These are phyloP conservation scores for Backusella australiensis DNA, from an alignment of 192 early-diverging fungal species.

Conservation along the genomic window DNA sequence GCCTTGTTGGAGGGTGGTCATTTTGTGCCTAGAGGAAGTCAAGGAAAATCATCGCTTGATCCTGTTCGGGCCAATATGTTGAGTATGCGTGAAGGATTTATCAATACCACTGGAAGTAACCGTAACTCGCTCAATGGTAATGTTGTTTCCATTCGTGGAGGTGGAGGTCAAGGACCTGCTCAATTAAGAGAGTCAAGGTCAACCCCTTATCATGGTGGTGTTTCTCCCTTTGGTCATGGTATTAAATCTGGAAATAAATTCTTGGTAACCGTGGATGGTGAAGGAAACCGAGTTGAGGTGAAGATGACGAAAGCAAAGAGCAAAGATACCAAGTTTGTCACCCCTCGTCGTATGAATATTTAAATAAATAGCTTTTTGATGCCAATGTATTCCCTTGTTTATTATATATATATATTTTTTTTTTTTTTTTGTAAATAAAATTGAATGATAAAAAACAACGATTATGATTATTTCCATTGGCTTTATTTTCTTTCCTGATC, in stretches of 20 bases:
- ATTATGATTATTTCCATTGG: not conserved
- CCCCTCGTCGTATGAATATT: conserved; percentile 19
- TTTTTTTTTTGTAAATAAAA: not conserved
- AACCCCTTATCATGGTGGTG: conserved; percentile 19
- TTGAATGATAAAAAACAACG: not conserved
- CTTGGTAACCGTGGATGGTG: conserved; percentile 31
- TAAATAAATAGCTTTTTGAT: conserved; percentile 7
- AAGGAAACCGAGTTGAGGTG: conserved; percentile 31
- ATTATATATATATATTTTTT: not conserved
- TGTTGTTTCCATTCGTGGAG: conserved; percentile 1
- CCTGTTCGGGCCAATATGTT: not conserved
- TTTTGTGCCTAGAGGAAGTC: conserved; percentile 11
- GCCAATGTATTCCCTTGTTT: not conserved
- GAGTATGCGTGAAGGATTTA: conserved; percentile 1
- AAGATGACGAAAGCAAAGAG: conserved; percentile 33
- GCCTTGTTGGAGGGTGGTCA: conserved; percentile 26
- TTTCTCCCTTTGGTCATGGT: conserved; percentile 15
- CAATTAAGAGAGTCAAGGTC: conserved; percentile 18
- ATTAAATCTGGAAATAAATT: conserved; percentile 37
- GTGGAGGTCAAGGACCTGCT: not conserved
- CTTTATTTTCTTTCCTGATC: not conserved
- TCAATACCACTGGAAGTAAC: conserved; percentile 6
- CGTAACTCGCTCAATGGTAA: not conserved
- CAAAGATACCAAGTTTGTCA: conserved; percentile 21
- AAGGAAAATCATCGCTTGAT: not conserved